phyloP scores from a whole-genome alignment of 257 asterid genomes.

The Cynanchum wilfordii region DNA sequence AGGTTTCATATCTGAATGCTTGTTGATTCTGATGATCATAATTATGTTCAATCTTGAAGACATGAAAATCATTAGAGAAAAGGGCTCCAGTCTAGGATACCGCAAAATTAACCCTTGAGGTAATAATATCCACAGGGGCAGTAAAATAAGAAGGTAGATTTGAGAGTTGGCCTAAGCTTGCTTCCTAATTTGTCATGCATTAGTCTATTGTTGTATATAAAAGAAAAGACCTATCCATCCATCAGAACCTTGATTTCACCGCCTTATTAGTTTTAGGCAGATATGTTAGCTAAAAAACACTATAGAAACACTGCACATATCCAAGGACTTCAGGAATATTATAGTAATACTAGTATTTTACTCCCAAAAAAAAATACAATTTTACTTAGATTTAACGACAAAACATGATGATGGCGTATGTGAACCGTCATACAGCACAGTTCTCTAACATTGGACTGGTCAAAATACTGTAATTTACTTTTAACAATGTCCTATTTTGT shows the following conservation, averaged over 20 bases:
- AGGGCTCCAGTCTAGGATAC: not conserved
- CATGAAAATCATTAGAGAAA: not conserved
- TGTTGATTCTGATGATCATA: not conserved
- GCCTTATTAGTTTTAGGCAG: not conserved
- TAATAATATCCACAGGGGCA: not conserved
- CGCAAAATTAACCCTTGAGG: too few relatives aligned
- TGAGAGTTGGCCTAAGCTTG: not conserved
- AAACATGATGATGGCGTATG: constrained; percentile 24
- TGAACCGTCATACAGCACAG: constrained; percentile 31
- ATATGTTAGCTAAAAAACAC: not conserved
- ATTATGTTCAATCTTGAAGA: not conserved
- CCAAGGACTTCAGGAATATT: not conserved
- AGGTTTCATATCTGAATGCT: not conserved
- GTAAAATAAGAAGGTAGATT: not conserved
- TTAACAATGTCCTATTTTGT: not conserved
- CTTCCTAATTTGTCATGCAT: not conserved
- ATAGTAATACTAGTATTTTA: too few relatives aligned
- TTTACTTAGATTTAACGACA: not conserved
- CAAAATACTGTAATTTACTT: constrained; percentile 13
- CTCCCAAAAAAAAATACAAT: too few relatives aligned
- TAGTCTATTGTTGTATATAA: not conserved
- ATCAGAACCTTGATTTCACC: not conserved
- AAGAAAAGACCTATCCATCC: not conserved
- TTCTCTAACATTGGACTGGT: constrained; percentile 15
- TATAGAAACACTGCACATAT: not conserved